phyloP scores from a whole-genome alignment of 2,329 filamentous ascomycete genomes.

The Exophiala dermatitidis region DNA sequence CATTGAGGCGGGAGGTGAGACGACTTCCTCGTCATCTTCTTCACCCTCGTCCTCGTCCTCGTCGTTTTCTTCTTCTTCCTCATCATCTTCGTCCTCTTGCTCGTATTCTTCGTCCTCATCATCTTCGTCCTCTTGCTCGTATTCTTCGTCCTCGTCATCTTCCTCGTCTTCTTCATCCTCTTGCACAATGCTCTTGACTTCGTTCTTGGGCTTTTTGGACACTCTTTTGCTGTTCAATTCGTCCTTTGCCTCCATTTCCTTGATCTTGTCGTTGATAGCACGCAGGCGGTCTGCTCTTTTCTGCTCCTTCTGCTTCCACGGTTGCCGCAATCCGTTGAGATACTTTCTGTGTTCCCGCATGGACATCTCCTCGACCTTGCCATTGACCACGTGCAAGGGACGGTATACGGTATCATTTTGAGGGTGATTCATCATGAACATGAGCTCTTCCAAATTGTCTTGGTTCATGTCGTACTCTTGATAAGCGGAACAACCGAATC shows the following conservation, averaged over 20 bases:
- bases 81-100: background rate
- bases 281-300: background rate
- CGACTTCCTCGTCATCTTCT: background rate
- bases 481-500: background rate
- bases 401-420: constrained; percentile 3
- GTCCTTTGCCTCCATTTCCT: constrained; percentile 1
- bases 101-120: background rate
- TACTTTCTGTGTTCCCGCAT: background rate
- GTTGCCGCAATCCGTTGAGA: background rate
- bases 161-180: no score
- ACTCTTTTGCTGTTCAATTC: background rate
- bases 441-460: constrained; percentile 7
- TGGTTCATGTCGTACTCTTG: constrained; percentile 5
- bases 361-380: background rate
- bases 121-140: background rate
- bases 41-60: background rate
- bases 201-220: constrained; percentile 1
- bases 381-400: constrained; percentile 5
- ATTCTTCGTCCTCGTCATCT: background rate
- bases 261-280: background rate
- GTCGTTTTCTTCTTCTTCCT: background rate
- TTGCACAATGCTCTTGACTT: background rate
- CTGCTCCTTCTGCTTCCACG: background rate
- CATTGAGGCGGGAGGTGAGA: background rate
- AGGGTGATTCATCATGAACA: constrained; percentile 11